Evolutionary conservation across 371 early-diverging fungal species (phyloP), one percentile per base, ranked within the genome.

Genomic region (Sporodiniella umbellata): DNA sequence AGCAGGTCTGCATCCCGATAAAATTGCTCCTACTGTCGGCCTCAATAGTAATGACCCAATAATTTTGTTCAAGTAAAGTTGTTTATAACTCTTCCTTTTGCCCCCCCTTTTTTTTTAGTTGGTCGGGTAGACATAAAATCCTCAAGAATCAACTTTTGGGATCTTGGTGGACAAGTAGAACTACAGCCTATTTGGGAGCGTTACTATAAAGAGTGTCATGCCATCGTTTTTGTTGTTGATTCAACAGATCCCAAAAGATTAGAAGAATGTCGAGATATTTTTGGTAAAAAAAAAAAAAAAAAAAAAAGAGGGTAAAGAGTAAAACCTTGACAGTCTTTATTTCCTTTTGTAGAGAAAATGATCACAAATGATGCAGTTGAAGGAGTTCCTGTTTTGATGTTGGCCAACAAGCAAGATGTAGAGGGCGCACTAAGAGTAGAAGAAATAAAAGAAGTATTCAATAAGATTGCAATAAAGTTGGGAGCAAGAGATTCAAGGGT

Each of bases 131-230:
- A 84, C 45, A 75, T 89, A 31, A 77, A 78, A 19, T 70, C 70
- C 25, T 63, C 81, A 18, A 74, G 85, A 40, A 59, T 96, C 31
- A 92, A 90, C 56, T 94, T 96, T 64, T 91, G 94, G 93, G 96
- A 96, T 77, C 74, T 98, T 18, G 98, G 96, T 5, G 98, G 98
- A 2, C 93, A 95, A 56, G 64, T 70, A 1, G 96, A 95, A 49
- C 70, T 98, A 39, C 93, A 85, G 19, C 70, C 82, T 4, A 85
- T 98, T 38, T 98, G 98, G 98, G 86, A 85, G 39, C 84, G 92
- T 23, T 98, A 98, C 72, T 98, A 94, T 61, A 49, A 79, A n/a
- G 95, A 94, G 64, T 87, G 91, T 46, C 98, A 98, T 60, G 98
- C 86, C 1, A 83, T 98, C 43, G 68, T 95, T 21, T 98, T 93